Evolutionary conservation across 352 stramenopile species (phyloP), one percentile per base, ranked within the genome.

Genomic region (Phytophthora citrophthora): DNA sequence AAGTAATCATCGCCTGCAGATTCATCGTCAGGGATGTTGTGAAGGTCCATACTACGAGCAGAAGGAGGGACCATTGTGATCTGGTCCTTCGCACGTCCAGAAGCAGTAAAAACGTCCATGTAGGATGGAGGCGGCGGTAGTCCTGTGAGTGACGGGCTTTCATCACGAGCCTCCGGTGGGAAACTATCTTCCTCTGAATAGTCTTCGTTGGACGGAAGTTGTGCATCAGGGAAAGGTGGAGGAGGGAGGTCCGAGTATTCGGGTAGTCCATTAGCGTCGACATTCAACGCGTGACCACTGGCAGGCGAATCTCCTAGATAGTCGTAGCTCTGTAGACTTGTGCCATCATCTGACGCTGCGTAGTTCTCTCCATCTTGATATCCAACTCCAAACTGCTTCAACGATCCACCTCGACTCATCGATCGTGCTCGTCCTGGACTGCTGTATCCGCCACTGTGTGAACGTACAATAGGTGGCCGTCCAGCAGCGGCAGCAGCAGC

Each of bases 51-150:
- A 54, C 54, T 74, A 20, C 54, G 55, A 52, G 61, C 31, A 23
- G 64, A 72, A 34, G 60, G 38, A 8, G 65, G 61, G 11, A 57
- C 44, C 23, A 65, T 1, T 10, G 23, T 36, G 12, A 54, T 18
- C 20, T 44, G 34, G 40, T 75, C 74, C n/a, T 74, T 74, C 1
- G 60, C 56, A 18, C 72, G 63, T 15, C 76, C 76, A 26, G 73
- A 82, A 34, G 74, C 55, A 13, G 76, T 86, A 51, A 86, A 86
- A 5, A 86, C 62, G 43, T 86, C 75, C 51, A 75, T 61, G 64
- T 90, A 90, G 7, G 75, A 58, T 5, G 81, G 79, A 24, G 80
- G 80, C 36, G 81, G 75, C 5, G 72, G 67, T 16, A 86, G 34
- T 23, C 50, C 59, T 24, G 67, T 67, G 12, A 72, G 62, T 23